A percentile compares a stretch with the other conserved stretches of the same genome.
phyloP scores from a whole-genome alignment of 345 rosid genomes.

The Ceriops decandra region DNA sequence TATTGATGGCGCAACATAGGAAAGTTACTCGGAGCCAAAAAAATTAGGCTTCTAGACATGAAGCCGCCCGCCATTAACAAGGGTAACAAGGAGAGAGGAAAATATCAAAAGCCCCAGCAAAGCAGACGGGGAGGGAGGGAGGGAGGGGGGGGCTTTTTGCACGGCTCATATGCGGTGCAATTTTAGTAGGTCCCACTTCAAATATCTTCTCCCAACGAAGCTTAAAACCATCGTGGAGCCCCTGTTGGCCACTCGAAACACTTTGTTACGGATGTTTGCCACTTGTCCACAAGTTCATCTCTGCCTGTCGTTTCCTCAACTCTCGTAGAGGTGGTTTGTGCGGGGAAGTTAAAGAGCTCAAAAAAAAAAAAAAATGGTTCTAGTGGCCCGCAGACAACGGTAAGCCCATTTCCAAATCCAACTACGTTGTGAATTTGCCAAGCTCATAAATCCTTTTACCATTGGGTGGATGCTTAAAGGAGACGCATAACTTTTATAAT shows the following conservation, averaged over 20 bases:
- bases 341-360: no score
- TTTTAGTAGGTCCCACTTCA: neutral
- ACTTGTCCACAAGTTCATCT: neutral
- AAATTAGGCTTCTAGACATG: neutral
- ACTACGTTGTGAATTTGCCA: neutral
- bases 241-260: neutral
- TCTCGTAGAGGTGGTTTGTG: no score
- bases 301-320: neutral
- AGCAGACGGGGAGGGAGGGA: neutral
- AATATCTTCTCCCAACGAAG: neutral
- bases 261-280: neutral
- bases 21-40: neutral
- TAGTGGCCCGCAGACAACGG: neutral
- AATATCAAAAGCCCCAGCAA: neutral
- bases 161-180: neutral
- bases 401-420: neutral
- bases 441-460: neutral
- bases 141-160: no score
- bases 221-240: neutral
- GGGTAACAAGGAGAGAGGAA: no score
- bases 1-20: no score
- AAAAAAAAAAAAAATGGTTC: neutral
- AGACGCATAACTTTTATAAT: neutral
- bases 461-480: neutral
- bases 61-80: no score